Percentiles rank a stretch among this genome's conserved stretches.
These are phyloP conservation scores for Phytopythium oedochilum DNA, from an alignment of 352 stramenopile species.

Conservation along the genomic window DNA sequence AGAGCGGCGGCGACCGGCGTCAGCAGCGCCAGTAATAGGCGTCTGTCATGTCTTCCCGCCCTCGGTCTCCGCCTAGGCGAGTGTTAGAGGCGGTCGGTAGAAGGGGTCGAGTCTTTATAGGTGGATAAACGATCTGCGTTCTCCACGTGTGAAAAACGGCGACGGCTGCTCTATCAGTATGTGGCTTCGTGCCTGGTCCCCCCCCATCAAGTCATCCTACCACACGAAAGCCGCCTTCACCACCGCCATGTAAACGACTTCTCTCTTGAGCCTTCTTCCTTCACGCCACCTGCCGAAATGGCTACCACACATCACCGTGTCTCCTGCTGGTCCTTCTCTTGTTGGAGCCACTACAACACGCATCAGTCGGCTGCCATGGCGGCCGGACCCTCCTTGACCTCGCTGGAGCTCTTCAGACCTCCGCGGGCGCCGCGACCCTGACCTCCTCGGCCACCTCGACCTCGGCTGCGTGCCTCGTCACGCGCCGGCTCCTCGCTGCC, in stretches of 20 bases:
- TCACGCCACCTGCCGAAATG: too few relatives aligned
- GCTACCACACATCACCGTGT: too few relatives aligned
- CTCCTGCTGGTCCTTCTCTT: too few relatives aligned
- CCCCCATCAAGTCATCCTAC: too few relatives aligned
- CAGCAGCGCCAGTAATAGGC: conserved; percentile 21
- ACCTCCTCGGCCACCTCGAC: background rate
- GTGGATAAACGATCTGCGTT: background rate
- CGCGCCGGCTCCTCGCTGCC: background rate
- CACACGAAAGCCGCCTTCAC: too few relatives aligned
- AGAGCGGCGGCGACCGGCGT: conserved; percentile 26
- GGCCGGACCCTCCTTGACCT: background rate
- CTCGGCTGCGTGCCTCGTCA: background rate
- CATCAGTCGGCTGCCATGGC: background rate
- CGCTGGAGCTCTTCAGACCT: background rate
- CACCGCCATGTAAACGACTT: too few relatives aligned
- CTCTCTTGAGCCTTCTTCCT: too few relatives aligned
- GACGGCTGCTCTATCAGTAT: conserved; percentile 1
- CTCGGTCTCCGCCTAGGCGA: background rate
- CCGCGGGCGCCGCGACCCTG: background rate
- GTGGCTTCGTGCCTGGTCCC: too few relatives aligned
- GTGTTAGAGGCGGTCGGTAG: conserved; percentile 4
- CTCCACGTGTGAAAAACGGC: conserved; percentile 6
- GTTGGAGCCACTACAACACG: too few relatives aligned
- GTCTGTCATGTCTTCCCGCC: background rate
- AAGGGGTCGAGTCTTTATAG: conserved; percentile 1